Conservation (phyloP, 2,329 filamentous ascomycete genomes). For the Lachnellula arida region DNA sequence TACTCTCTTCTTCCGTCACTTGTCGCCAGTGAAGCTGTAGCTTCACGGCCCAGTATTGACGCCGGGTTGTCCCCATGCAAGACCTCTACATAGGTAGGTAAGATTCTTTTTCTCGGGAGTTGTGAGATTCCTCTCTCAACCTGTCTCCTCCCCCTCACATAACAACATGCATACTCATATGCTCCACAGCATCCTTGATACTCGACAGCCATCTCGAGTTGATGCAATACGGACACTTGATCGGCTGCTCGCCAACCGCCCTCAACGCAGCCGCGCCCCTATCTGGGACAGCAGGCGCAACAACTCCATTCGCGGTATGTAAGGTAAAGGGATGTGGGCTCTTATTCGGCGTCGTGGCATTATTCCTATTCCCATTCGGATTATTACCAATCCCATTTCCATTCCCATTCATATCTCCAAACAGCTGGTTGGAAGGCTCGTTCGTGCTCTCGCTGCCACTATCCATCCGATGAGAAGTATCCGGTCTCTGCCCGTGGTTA, state of each 20-base stretch:
- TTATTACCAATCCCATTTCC: not conserved
- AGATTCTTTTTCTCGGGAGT: not conserved
- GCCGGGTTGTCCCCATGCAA: too few species aligned
- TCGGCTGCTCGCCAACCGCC: slow-evolving; percentile 25
- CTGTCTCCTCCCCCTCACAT: slow-evolving; percentile 13
- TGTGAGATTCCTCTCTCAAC: not conserved
- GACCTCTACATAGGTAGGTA: too few species aligned
- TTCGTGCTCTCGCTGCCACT: slow-evolving; percentile 15
- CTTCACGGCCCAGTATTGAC: too few species aligned
- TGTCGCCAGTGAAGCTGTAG: too few species aligned
- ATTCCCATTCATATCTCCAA: slow-evolving; percentile 15
- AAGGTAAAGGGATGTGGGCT: slow-evolving; percentile 22
- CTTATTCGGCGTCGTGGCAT: slow-evolving; percentile 4
- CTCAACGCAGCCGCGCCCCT: slow-evolving; percentile 19
- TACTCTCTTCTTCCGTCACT: too few species aligned
- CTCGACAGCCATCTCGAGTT: slow-evolving; percentile 31
- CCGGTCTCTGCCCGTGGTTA: slow-evolving; percentile 1
- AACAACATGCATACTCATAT: slow-evolving; percentile 34
- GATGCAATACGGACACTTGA: slow-evolving; percentile 31
- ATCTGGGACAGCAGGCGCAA: slow-evolving; percentile 23
- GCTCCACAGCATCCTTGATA: slow-evolving; percentile 32
- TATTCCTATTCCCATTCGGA: slow-evolving; percentile 6
- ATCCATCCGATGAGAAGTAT: not conserved
- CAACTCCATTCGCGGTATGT: slow-evolving; percentile 26
- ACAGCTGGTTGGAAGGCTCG: slow-evolving; percentile 17